Conservation (phyloP, 2,329 filamentous ascomycete species). For the Atkinsonella texensis region DNA sequence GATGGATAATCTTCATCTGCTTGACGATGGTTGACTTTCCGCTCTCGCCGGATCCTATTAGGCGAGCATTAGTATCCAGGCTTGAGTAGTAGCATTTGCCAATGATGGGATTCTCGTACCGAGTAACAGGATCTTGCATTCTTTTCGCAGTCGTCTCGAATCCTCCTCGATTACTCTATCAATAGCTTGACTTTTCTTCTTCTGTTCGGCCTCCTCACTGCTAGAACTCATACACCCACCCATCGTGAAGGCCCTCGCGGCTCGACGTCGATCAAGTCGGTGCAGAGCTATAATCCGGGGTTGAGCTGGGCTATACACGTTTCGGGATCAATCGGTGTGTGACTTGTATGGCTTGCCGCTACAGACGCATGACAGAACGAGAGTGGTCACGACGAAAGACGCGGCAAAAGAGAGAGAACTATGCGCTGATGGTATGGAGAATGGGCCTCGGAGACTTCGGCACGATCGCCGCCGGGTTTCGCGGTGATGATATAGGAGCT, state of each 20-base stretch:
- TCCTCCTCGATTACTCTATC: slow-evolving; percentile 91
- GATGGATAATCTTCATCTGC: slow-evolving; percentile 99
- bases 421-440: not conserved
- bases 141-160: slow-evolving; percentile 78
- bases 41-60: slow-evolving; percentile 85
- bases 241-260: slow-evolving; percentile 45
- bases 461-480: not conserved
- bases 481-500: not conserved
- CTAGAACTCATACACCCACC: slow-evolving; percentile 86
- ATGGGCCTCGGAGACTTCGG: not conserved
- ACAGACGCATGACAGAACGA: slow-evolving; percentile 1
- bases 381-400: not conserved
- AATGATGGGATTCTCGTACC: slow-evolving; percentile 42
- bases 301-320: not conserved
- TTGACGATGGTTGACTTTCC: slow-evolving; percentile 99
- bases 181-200: slow-evolving; percentile 93
- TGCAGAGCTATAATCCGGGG: not conserved
- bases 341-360: not conserved
- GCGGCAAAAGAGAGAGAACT: not conserved
- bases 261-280: slow-evolving; percentile 2
- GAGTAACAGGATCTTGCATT: slow-evolving; percentile 96
- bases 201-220: slow-evolving; percentile 79
- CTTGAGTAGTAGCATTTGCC: not conserved
- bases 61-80: slow-evolving; percentile 9
- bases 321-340: not conserved